phyloP scores from a whole-genome alignment of 305 asterid genomes.

The Ruellia speciosa region DNA sequence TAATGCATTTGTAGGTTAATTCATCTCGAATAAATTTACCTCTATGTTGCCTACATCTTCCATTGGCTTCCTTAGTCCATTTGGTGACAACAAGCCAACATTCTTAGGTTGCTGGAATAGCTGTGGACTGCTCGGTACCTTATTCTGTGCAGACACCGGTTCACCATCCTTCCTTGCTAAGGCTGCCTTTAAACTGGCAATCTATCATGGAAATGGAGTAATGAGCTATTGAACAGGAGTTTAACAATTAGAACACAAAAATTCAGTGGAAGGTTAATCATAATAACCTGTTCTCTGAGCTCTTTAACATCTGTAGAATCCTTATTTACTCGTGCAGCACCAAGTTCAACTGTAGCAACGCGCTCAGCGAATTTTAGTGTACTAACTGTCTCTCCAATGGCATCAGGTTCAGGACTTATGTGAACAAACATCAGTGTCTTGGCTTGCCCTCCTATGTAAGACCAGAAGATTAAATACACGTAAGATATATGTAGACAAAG shows the following conservation, averaged over 20 bases:
- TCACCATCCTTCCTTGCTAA: conserved; percentile 64
- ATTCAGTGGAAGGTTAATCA: not conserved
- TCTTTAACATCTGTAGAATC: conserved; percentile 80
- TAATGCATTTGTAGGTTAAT: too few species aligned
- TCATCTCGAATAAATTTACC: conserved; percentile 33
- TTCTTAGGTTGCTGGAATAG: conserved; percentile 39
- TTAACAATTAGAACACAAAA: conserved; percentile 1
- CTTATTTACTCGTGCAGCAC: conserved; percentile 91
- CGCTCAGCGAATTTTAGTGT: conserved; percentile 98
- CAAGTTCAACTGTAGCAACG: conserved; percentile 93
- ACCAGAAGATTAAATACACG: conserved; percentile 16
- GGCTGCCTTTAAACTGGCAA: conserved; percentile 73
- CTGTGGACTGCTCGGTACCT: conserved; percentile 33
- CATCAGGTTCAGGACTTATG: conserved; percentile 88
- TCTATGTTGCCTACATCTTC: conserved; percentile 83
- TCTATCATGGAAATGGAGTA: conserved; percentile 32
- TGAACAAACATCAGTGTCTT: conserved; percentile 96
- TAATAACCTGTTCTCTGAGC: conserved; percentile 82
- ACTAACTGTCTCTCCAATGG: conserved; percentile 84
- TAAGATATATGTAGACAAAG: not conserved
- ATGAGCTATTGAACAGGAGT: conserved; percentile 13
- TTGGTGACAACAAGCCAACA: conserved; percentile 35
- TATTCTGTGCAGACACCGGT: conserved; percentile 37
- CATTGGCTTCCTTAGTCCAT: conserved; percentile 71
- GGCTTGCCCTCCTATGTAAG: conserved; percentile 79